These are phyloP conservation scores for Lentinula raphanica DNA, from an alignment of 768 basidiomycete species.

Conservation along the genomic window DNA sequence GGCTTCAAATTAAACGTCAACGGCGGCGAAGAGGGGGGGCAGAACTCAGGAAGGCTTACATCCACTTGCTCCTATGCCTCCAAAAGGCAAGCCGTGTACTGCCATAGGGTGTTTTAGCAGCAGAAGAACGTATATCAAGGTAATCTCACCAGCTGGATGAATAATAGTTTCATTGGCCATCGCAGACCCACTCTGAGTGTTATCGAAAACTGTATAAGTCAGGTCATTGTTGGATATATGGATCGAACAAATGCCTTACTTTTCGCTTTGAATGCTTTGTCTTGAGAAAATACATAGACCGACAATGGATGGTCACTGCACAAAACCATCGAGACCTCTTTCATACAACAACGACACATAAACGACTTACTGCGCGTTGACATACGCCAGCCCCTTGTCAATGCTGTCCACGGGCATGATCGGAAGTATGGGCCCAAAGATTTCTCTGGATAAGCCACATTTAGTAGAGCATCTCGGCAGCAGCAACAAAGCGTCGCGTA, in stretches of 20 bases:
- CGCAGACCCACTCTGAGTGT: constrained; percentile 53
- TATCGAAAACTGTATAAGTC: constrained; percentile 38
- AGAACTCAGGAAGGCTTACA: constrained; percentile 32
- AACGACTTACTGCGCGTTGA: constrained; percentile 42
- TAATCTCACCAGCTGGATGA: constrained; percentile 38
- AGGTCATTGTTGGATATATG: neutral
- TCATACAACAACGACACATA: neutral
- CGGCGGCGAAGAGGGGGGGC: neutral
- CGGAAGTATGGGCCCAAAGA: constrained; percentile 70
- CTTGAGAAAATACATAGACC: constrained; percentile 59
- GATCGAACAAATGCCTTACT: constrained; percentile 21
- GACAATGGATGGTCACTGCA: constrained; percentile 54
- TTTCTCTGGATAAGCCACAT: constrained; percentile 43
- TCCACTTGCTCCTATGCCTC: constrained; percentile 59
- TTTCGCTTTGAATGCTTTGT: constrained; percentile 31
- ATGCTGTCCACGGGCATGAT: constrained; percentile 53
- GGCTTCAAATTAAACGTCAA: constrained; percentile 29
- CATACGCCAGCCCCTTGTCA: constrained; percentile 50
- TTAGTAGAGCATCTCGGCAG: neutral
- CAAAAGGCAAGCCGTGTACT: constrained; percentile 42
- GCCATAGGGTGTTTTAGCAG: neutral
- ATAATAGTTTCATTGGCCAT: constrained; percentile 58
- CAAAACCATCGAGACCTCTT: neutral
- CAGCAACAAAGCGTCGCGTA: constrained; percentile 21
- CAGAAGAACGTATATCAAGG: too few relatives aligned